Base-by-base conservation (phyloP, 106 monocot genomes). In the Dioscorea dumetorum region DNA sequence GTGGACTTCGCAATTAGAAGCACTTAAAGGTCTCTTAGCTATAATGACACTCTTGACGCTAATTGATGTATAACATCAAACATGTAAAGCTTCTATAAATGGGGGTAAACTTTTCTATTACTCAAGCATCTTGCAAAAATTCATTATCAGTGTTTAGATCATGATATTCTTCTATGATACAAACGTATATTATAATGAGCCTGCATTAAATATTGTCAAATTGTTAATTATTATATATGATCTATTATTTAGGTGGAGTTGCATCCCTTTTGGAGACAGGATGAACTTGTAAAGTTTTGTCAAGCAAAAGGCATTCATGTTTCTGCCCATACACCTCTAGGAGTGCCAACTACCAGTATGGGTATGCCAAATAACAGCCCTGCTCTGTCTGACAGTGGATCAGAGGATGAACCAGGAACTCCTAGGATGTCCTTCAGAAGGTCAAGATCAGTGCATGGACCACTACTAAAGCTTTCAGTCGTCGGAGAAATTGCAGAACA, bases 191-290 rank as follows among this genome's bases (percentile, higher is more conserved):
- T n/a, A 13, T 19, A 12, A 54, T 54, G 54, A 15, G 13, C 54
- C 19, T 54, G 54, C 19, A 5, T 18, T 16, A 54, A 13, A 18
- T 16, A 12, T 54, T 19, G 15, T 18, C 54, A 54, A 19, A 16
- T 54, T 54, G 9, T 8, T 57, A 61, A 11, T 21, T 60, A 34
- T 3, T 16, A 2, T 34, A 17, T 50, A 62, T 58, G 63, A 57
- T 64, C 24, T 53, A 21, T 64, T 60, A 49, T 49, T 58, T 74
- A 91, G 93, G 89, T 88, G 74, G 93, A 94, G 74, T 79, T 94
- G 66, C 93, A 94, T 69, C 93, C 93, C 12, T 90, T 94, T 34
- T 94, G 93, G 93, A 94, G 88, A 78, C 93, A 94, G 70, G 90
- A 94, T 68, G 89, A 90, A 59, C 80, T 94, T 24, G 93, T 94